Conservation (phyloP, 495 filamentous ascomycete species). For the Acidiella bohemica region DNA sequence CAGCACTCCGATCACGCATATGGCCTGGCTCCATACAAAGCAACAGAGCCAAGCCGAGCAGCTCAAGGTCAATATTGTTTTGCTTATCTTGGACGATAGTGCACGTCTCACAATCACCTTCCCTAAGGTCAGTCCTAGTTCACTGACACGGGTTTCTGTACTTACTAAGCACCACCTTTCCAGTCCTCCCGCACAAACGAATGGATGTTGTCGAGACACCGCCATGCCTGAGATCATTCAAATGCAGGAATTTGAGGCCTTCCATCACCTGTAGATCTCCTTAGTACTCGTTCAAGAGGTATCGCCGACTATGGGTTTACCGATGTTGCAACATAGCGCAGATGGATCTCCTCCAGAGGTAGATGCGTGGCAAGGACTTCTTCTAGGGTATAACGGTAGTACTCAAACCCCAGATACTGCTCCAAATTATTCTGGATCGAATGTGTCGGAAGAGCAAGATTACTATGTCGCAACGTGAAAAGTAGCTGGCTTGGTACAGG, state of each 20-base stretch:
- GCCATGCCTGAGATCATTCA: not conserved
- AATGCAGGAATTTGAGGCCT: not conserved
- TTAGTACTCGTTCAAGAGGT: not conserved
- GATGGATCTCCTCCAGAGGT: not conserved
- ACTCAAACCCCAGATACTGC: not conserved
- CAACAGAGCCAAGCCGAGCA: not conserved
- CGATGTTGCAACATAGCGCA: not conserved
- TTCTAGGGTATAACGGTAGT: not conserved
- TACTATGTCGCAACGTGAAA: not conserved
- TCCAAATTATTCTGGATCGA: not conserved
- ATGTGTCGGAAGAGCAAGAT: not conserved
- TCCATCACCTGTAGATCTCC: not conserved
- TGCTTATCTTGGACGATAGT: not conserved
- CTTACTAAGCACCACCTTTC: not conserved
- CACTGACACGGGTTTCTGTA: not conserved
- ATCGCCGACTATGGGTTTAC: not conserved
- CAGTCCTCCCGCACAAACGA: not conserved
- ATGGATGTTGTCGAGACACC: not conserved
- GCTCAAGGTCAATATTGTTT: not conserved
- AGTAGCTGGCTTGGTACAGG: not conserved
- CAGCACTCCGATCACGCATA: not conserved
- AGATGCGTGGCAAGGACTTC: not conserved
- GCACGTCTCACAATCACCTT: not conserved
- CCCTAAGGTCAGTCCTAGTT: not conserved
- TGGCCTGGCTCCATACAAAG: not conserved